These are phyloP conservation scores for Linderniella brevidens DNA, from an alignment of 257 asterid species.

Conservation along the genomic window DNA sequence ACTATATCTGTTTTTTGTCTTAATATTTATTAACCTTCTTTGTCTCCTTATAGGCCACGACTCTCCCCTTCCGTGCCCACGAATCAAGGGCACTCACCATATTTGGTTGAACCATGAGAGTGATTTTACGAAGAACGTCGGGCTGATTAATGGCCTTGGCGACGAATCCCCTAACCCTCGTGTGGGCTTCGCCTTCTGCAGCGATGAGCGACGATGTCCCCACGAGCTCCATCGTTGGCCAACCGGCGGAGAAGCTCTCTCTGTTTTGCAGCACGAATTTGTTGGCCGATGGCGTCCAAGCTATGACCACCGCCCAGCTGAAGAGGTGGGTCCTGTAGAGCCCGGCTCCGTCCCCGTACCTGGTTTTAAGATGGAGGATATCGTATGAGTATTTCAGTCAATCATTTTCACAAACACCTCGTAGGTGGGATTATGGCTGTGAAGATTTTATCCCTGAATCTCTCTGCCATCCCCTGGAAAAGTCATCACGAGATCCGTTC, in stretches of 20 bases:
- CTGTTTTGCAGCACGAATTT: conserved; percentile 29
- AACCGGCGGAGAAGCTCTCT: conserved; percentile 10
- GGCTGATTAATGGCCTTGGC: conserved; percentile 34
- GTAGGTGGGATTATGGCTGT: too few relatives aligned
- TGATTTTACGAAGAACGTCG: conserved; percentile 30
- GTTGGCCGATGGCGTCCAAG: conserved; percentile 21
- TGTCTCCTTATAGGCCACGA: conserved; percentile 22
- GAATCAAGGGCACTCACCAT: conserved; percentile 19
- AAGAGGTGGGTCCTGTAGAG: conserved; percentile 34
- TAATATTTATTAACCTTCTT: conserved; percentile 24
- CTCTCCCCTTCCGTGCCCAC: conserved; percentile 27
- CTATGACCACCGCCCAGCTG: conserved; percentile 34
- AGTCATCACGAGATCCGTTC: too few relatives aligned
- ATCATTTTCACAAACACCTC: too few relatives aligned
- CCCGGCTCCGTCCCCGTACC: conserved; percentile 43
- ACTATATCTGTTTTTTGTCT: too few relatives aligned
- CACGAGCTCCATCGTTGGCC: conserved; percentile 24
- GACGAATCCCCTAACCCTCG: conserved; percentile 27
- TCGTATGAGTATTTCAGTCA: too few relatives aligned
- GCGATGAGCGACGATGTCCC: conserved; percentile 20
- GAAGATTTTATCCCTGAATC: too few relatives aligned
- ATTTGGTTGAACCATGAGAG: conserved; percentile 35
- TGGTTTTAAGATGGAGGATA: conserved; percentile 2
- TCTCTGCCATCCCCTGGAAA: too few relatives aligned
- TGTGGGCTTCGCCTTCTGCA: conserved; percentile 22